Conservation (phyloP, 768 basidiomycete genomes). For the Collybiopsis luxurians region DNA sequence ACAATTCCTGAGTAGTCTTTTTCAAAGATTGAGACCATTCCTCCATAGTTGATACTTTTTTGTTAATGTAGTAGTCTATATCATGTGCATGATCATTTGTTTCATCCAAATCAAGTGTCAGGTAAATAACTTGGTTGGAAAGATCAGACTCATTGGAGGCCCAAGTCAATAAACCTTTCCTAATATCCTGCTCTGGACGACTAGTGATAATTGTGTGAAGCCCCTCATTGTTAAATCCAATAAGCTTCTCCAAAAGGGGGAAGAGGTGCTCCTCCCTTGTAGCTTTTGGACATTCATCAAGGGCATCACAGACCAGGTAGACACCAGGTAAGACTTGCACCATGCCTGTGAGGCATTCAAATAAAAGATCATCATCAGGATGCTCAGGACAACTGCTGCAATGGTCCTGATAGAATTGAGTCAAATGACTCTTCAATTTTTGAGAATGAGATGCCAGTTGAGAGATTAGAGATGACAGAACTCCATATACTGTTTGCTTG, state of each 20-base stretch:
- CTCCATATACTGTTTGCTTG: no score
- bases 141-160: no score
- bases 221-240: background rate
- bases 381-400: background rate
- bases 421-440: background rate
- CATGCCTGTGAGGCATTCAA: background rate
- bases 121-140: no score
- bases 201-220: background rate
- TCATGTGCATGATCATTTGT: background rate
- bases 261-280: no score
- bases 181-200: background rate
- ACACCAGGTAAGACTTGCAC: background rate
- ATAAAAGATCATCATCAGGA: background rate
- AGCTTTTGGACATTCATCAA: no score
- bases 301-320: background rate
- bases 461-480: background rate
- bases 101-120: no score
- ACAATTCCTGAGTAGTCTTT: background rate
- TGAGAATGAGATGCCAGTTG: background rate
- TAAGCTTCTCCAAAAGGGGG: no score
- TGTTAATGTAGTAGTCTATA: background rate
- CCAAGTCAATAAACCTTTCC: background rate
- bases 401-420: background rate
- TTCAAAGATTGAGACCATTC: background rate
- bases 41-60: background rate